Percentiles rank a stretch among this genome's conserved stretches.
phyloP scores from a whole-genome alignment of 2,329 filamentous ascomycete genomes.

The Cladosporium sp. region DNA sequence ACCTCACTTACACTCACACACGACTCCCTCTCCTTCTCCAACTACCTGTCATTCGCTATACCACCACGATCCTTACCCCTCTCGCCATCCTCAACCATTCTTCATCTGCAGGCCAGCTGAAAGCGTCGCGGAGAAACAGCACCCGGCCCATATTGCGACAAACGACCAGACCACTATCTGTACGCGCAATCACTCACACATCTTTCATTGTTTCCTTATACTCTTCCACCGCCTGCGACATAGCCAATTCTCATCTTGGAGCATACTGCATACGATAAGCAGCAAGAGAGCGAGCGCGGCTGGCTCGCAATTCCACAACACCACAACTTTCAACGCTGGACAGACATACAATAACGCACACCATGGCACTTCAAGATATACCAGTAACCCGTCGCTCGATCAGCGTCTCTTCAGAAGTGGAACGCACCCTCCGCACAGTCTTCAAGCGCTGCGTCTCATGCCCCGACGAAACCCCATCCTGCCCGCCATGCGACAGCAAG shows the following conservation, averaged over 20 bases:
- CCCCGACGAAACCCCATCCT: constrained; percentile 48
- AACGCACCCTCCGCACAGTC: constrained; percentile 32
- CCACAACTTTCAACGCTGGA: not conserved
- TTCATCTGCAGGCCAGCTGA: not conserved
- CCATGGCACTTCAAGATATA: not conserved
- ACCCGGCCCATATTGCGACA: constrained; percentile 10
- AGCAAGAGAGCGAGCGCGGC: constrained; percentile 9
- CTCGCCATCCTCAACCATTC: not conserved
- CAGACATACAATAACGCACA: not conserved
- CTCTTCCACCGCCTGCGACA: not conserved
- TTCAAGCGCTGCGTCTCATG: constrained; percentile 61
- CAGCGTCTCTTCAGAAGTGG: constrained; percentile 16
- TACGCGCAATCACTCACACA: not conserved
- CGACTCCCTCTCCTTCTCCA: not conserved
- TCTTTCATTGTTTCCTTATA: not conserved
- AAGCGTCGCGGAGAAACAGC: constrained; percentile 5
- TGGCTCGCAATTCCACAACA: constrained; percentile 2
- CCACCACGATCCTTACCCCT: constrained; percentile 2
- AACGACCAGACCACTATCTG: not conserved
- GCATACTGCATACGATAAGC: not conserved
- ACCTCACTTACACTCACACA: not conserved
- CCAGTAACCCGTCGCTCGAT: constrained; percentile 5
- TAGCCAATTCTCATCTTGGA: not conserved
- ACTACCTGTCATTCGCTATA: not conserved
- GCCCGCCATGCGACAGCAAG: constrained; percentile 51